phyloP scores from a whole-genome alignment of 495 filamentous ascomycete species.

The Tuber magnatum region DNA sequence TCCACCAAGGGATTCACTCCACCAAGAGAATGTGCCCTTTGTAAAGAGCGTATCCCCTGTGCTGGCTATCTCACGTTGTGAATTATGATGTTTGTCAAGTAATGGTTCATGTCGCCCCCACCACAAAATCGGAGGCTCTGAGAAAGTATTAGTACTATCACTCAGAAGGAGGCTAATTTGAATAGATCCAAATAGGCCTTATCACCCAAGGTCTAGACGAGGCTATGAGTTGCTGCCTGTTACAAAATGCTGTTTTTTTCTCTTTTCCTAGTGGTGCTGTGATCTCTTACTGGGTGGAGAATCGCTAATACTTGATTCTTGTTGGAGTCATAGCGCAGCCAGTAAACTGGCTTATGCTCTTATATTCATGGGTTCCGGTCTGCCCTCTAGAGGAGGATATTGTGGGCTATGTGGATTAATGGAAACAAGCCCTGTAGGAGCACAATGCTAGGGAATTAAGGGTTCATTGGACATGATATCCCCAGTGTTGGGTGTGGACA shows the following conservation, averaged over 20 bases:
- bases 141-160: neutral
- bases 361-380: neutral
- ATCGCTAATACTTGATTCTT: neutral
- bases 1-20: neutral
- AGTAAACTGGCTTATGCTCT: neutral
- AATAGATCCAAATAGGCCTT: neutral
- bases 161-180: too few relatives aligned
- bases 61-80: neutral
- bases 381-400: neutral
- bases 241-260: neutral
- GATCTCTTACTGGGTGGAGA: neutral
- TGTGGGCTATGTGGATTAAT: neutral
- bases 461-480: neutral
- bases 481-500: neutral
- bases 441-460: neutral
- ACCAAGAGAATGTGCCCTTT: neutral
- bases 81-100: neutral
- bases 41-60: neutral
- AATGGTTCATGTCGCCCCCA: neutral
- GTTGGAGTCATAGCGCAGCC: neutral
- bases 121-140: neutral
- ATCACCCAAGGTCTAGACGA: neutral
- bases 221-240: neutral
- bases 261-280: neutral
- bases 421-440: neutral